Evolutionary conservation across 2,329 filamentous ascomycete genomes (phyloP), one percentile per base, ranked within the genome.

Genomic region (Cordyceps pruinosa): DNA sequence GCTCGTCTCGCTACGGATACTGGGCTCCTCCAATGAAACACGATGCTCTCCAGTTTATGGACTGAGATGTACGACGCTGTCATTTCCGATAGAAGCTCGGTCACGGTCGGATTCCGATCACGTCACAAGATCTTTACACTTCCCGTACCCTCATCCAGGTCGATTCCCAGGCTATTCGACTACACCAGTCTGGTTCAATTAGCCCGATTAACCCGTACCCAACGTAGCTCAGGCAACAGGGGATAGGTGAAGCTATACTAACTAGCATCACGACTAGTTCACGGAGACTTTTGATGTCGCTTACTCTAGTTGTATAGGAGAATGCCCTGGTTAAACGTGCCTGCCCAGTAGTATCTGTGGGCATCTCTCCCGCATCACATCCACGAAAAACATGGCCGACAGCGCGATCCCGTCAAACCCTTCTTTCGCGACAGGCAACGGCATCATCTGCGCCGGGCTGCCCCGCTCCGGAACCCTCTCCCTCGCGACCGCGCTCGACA

Each of bases 361-460:
- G 17, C n/a, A 19, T 32, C 17, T n/a, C 25, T 28, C 26, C 19
- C 13, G 8, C 30, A 25, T 12, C 30, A 15, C 26, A n/a, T 23
- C 32, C 37, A 9, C 25, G n/a, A n/a, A 19, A 13, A 26, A 12
- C 5, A 53, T 45, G 50, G 9, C 19, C 17, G 26, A 49, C 10
- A 10, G 28, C n/a, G 32, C 28, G 19, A 3, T 10, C n/a, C 10
- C 52, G 17, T 17, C 23, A 32, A 39, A 9, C 15, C 37, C 28
- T 1, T 42, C n/a, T 37, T 50, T 50, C 54, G 37, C 46, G 5
- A 39, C 32, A 13, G 52, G 52, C 7, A 21, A 46, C 3, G 52
- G 52, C 41, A 56, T 56, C 32, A 56, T 56, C 10, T 56, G 52
- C 44, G 52, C 52, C 15, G 52, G 52, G 10, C 52, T 56, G 10